phyloP scores from a whole-genome alignment of 1,139 yeast genomes.

The Yamadazyma jaroonii region DNA sequence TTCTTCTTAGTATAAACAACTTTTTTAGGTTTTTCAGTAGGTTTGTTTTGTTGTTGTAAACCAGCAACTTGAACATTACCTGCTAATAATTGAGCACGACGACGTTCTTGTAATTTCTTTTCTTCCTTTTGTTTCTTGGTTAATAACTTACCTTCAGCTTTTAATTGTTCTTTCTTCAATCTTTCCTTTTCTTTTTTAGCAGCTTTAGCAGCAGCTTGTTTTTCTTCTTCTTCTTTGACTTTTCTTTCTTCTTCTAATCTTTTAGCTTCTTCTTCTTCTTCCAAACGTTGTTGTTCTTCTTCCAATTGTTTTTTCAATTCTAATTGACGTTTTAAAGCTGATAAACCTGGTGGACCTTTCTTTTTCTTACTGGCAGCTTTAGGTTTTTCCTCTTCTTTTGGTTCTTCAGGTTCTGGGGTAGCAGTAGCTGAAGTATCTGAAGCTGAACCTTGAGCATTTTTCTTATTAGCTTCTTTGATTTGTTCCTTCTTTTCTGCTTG shows the following conservation, averaged over 20 bases:
- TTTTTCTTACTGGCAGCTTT: conserved; percentile 52
- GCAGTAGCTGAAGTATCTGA: conserved; percentile 23
- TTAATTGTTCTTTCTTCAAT: conserved; percentile 72
- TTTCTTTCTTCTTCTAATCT: conserved; percentile 60
- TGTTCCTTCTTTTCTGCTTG: conserved; percentile 64
- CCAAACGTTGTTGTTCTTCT: conserved; percentile 62
- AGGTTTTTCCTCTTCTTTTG: conserved; percentile 22
- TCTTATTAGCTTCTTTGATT: conserved; percentile 61
- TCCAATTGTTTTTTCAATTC: conserved; percentile 83
- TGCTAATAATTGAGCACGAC: conserved; percentile 81
- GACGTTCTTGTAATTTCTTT: conserved; percentile 79
- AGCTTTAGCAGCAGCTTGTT: conserved; percentile 67
- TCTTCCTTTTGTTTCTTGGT: conserved; percentile 96
- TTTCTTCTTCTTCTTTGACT: conserved; percentile 62
- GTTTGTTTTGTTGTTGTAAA: conserved; percentile 40
- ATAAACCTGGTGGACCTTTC: conserved; percentile 76
- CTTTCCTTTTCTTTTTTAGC: conserved; percentile 82
- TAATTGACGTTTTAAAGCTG: conserved; percentile 79
- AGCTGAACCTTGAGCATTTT: conserved; percentile 48
- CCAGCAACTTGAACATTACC: conserved; percentile 79
- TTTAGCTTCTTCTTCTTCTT: conserved; percentile 67
- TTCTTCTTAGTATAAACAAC: conserved; percentile 77
- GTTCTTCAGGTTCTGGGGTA: conserved; percentile 36
- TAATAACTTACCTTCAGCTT: conserved; percentile 87
- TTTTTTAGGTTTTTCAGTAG: conserved; percentile 55